Evolutionary conservation across 441 rosid species (phyloP).

Genomic region (Erysimum cheiri): DNA sequence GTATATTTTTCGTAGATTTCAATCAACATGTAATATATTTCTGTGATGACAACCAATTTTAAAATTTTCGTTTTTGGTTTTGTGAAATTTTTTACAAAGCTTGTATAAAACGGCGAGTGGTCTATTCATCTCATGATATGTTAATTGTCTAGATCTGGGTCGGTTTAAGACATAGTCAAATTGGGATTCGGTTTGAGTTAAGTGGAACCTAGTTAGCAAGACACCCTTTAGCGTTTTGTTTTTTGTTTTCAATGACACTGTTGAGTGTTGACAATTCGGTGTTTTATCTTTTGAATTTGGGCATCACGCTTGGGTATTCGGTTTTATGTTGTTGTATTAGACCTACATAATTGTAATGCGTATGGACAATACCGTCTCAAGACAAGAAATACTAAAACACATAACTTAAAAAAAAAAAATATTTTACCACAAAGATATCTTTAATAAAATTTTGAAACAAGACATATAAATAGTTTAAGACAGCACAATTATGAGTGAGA

Average conservation of each 20-base stretch:
- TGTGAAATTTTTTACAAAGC: not conserved
- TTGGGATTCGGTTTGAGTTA: not conserved
- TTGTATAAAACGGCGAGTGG: slow-evolving; percentile 14
- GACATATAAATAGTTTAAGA: too few species aligned
- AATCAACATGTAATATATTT: slow-evolving; percentile 22
- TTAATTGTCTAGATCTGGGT: not conserved
- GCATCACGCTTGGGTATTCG: not conserved
- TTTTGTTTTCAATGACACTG: not conserved
- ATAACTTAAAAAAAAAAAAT: not conserved
- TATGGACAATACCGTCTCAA: not conserved
- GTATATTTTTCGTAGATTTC: slow-evolving; percentile 17
- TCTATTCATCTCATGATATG: not conserved
- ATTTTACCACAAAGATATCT: not conserved
- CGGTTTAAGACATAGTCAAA: not conserved
- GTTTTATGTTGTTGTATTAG: not conserved
- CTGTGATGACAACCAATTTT: not conserved
- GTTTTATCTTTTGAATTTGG: not conserved
- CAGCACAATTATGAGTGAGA: not conserved
- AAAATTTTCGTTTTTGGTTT: not conserved
- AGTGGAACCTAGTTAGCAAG: not conserved
- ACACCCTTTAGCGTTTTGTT: not conserved
- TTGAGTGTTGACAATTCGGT: not conserved
- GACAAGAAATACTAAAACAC: too few species aligned
- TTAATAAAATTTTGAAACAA: not conserved
- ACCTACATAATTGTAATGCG: not conserved